Evolutionary conservation across 2,329 filamentous ascomycete species (phyloP).

Genomic region (Ciborinia camelliae): DNA sequence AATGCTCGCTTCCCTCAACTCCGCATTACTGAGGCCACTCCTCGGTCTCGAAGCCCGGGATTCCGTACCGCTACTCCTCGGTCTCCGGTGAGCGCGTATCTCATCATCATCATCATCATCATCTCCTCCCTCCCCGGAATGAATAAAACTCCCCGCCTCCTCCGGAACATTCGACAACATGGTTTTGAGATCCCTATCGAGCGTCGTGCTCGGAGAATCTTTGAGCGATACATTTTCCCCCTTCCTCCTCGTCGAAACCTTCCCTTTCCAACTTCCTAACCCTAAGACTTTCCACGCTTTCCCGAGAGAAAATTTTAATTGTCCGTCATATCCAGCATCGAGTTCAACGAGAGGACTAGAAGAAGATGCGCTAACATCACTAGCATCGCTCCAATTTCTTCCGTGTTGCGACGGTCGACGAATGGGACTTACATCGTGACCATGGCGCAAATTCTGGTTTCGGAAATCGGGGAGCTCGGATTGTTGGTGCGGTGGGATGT

Average conservation of each 20-base stretch:
- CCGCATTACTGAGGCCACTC: slow-evolving; percentile 17
- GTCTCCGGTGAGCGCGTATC: background rate
- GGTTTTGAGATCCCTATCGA: background rate
- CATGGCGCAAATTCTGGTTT: slow-evolving; percentile 14
- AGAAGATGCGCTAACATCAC: slow-evolving; percentile 10
- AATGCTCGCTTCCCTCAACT: slow-evolving; percentile 18
- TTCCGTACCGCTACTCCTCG: slow-evolving; percentile 1
- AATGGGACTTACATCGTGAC: slow-evolving; percentile 9
- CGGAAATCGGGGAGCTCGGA: background rate
- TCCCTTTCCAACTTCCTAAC: slow-evolving; percentile 7
- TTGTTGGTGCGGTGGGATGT: slow-evolving; percentile 6
- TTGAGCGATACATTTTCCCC: background rate
- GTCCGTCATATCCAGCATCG: slow-evolving; percentile 13
- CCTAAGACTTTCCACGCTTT: slow-evolving; percentile 18
- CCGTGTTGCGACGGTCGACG: slow-evolving; percentile 13
- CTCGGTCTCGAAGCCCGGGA: slow-evolving; percentile 11
- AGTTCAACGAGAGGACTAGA: slow-evolving; percentile 15
- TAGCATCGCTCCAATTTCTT: slow-evolving; percentile 19
- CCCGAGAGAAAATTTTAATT: background rate
- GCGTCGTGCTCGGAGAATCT: background rate
- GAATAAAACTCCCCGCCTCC: slow-evolving; percentile 10
- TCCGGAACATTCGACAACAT: slow-evolving; percentile 10
- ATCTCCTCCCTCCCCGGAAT: background rate
- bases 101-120: background rate
- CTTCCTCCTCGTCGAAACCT: background rate